Evolutionary conservation across 305 asterid genomes (phyloP).

Genomic region (Rubia tinctorum): DNA sequence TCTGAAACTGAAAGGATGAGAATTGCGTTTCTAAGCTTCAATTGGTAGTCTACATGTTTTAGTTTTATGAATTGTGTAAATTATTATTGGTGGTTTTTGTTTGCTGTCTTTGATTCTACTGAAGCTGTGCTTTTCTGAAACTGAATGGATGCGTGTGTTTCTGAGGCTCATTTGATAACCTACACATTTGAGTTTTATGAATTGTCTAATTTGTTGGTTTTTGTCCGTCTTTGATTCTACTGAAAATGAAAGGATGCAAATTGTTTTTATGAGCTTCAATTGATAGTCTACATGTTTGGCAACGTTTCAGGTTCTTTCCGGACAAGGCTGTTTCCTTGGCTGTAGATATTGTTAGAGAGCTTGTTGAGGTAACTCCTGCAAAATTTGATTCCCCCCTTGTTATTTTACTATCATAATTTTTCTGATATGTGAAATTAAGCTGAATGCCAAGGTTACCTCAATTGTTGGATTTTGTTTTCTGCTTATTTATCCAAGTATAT

Average conservation of each 20-base stretch:
- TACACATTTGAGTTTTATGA: too few species aligned
- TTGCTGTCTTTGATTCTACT: not conserved
- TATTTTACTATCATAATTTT: not conserved
- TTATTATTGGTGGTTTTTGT: too few species aligned
- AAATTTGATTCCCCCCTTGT: too few species aligned
- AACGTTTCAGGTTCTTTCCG: constrained; percentile 71
- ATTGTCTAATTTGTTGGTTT: too few species aligned
- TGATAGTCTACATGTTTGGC: constrained; percentile 2
- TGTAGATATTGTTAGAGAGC: constrained; percentile 60
- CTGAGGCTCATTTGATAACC: too few species aligned
- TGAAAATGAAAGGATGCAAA: too few species aligned
- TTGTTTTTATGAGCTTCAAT: not conserved
- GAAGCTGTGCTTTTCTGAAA: too few species aligned
- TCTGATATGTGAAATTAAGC: not conserved
- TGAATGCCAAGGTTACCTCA: not conserved
- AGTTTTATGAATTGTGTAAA: not conserved
- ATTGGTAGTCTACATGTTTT: not conserved
- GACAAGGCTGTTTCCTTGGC: constrained; percentile 84
- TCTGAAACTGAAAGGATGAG: not conserved
- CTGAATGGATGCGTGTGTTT: too few species aligned
- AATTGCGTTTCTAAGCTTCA: not conserved
- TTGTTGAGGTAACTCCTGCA: constrained; percentile 47
- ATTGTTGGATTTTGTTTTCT: not conserved
- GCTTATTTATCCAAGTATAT: not conserved
- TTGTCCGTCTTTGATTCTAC: too few species aligned